Evolutionary conservation across 2,329 filamentous ascomycete species (phyloP).

Genomic region (Ustulina deusta): DNA sequence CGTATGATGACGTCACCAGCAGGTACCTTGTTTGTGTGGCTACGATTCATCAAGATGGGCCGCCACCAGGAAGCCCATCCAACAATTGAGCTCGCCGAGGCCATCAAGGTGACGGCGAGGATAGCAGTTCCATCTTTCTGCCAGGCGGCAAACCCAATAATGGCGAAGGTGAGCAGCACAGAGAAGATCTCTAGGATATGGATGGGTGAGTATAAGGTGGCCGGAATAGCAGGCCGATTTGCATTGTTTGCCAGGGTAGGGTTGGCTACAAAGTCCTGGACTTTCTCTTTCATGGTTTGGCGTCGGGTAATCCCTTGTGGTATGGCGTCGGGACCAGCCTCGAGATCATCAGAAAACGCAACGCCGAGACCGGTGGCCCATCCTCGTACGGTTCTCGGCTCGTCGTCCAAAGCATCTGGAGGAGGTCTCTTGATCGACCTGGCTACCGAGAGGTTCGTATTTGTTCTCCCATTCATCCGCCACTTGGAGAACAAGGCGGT

Average conservation of each 20-base stretch:
- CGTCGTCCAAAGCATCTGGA: constrained; percentile 34
- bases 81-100: constrained; percentile 64
- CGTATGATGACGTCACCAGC: constrained; percentile 70
- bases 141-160: constrained; percentile 58
- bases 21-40: constrained; percentile 62
- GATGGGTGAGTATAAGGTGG: constrained; percentile 63
- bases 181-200: constrained; percentile 66
- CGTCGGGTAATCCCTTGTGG: constrained; percentile 48
- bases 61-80: constrained; percentile 70
- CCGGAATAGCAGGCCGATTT: constrained; percentile 61
- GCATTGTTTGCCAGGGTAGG: constrained; percentile 55
- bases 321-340: constrained; percentile 39
- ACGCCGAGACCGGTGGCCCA: constrained; percentile 37
- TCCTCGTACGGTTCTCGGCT: constrained; percentile 18
- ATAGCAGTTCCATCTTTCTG: constrained; percentile 64
- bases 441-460: constrained; percentile 29
- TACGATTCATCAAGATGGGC: constrained; percentile 65
- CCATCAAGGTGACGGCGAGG: constrained; percentile 64
- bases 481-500: constrained; percentile 33
- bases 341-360: constrained; percentile 42
- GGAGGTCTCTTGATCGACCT: constrained; percentile 38
- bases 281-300: constrained; percentile 55
- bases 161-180: constrained; percentile 60
- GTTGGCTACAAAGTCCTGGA: constrained; percentile 59
- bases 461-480: constrained; percentile 30